phyloP scores from a whole-genome alignment of 2,329 filamentous ascomycete species.

The Penicillium sp. region DNA sequence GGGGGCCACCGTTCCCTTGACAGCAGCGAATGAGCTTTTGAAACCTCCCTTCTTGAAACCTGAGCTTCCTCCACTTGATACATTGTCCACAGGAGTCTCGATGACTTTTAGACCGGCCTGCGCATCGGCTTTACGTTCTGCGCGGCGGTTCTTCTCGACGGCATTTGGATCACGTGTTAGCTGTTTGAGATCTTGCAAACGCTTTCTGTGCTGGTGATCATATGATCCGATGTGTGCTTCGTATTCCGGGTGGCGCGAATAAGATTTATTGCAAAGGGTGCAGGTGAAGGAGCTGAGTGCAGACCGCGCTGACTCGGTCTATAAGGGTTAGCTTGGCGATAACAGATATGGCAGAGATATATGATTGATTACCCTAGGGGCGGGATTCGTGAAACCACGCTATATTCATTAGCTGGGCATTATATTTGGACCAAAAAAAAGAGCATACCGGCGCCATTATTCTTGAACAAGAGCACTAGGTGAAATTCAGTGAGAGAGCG shows the following conservation, averaged over 20 bases:
- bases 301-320: conserved; percentile 66
- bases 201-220: conserved; percentile 90
- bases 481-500: not conserved
- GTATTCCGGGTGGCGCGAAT: conserved; percentile 92
- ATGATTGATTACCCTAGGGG: conserved; percentile 39
- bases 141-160: conserved; percentile 41
- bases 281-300: conserved; percentile 79
- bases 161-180: conserved; percentile 43
- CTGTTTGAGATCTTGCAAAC: conserved; percentile 47
- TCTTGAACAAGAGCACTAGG: not conserved
- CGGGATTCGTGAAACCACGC: conserved; percentile 48
- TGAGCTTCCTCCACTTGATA: conserved; percentile 17
- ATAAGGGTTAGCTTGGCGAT: conserved; percentile 4
- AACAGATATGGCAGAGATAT: not conserved
- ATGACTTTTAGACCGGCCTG: conserved; percentile 40
- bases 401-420: conserved; percentile 19
- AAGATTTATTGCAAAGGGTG: conserved; percentile 87
- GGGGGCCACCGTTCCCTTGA: conserved; percentile 36
- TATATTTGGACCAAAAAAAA: not conserved
- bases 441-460: conserved; percentile 35
- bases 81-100: conserved; percentile 28
- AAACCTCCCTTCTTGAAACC: conserved; percentile 79
- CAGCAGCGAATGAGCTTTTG: conserved; percentile 68
- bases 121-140: conserved; percentile 42
- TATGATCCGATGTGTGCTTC: conserved; percentile 92